phyloP scores from a whole-genome alignment of 208 protist species.

The Crithidia brevicula region DNA sequence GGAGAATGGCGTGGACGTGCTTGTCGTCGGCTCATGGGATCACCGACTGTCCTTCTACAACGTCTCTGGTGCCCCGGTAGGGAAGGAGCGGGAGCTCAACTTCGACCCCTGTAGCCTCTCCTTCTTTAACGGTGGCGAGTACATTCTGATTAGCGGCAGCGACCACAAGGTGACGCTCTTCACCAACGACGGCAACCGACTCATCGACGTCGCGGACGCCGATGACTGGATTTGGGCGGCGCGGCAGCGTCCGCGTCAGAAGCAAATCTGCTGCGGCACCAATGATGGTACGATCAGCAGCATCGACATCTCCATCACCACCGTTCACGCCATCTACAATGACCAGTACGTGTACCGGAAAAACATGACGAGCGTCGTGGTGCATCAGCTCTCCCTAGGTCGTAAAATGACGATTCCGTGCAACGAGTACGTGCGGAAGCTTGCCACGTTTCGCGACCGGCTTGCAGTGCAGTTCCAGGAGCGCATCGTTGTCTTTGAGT shows the following conservation, averaged over 20 bases:
- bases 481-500: slow-evolving; percentile 94
- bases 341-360: slow-evolving; percentile 97
- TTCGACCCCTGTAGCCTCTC: slow-evolving; percentile 95
- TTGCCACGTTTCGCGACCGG: slow-evolving; percentile 94
- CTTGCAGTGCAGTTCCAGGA: slow-evolving; percentile 95
- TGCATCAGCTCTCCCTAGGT: slow-evolving; percentile 94
- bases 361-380: slow-evolving; percentile 95
- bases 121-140: slow-evolving; percentile 93
- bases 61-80: slow-evolving; percentile 72
- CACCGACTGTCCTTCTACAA: slow-evolving; percentile 96
- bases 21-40: slow-evolving; percentile 96
- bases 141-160: slow-evolving; percentile 93
- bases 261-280: slow-evolving; percentile 85
- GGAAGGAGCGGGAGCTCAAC: slow-evolving; percentile 80
- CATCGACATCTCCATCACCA: slow-evolving; percentile 87
- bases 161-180: slow-evolving; percentile 92
- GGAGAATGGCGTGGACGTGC: slow-evolving; percentile 89
- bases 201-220: slow-evolving; percentile 72
- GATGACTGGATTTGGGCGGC: slow-evolving; percentile 91
- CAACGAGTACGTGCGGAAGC: slow-evolving; percentile 95
- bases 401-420: slow-evolving; percentile 90
- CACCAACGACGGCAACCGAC: slow-evolving; percentile 86
- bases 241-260: slow-evolving; percentile 77
- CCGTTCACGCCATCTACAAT: slow-evolving; percentile 94
- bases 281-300: slow-evolving; percentile 91